Percentiles rank a stretch among this genome's conserved stretches.
Conservation (phyloP, 2,329 filamentous ascomycete genomes). For the Claviceps humidiphila region DNA sequence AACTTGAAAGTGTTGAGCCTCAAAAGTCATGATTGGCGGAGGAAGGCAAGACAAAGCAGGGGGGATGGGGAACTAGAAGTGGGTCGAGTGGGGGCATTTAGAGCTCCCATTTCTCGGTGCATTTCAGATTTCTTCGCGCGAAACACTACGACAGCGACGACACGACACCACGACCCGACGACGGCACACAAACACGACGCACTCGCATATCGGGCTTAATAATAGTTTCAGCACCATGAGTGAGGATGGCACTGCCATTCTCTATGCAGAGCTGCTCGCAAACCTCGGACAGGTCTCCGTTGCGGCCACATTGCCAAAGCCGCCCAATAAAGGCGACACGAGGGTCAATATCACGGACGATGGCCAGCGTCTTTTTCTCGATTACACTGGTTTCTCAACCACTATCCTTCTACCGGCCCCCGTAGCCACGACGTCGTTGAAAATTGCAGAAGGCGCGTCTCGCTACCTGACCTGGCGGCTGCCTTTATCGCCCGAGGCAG, state of each 20-base stretch:
- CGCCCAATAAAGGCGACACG: constrained; percentile 26
- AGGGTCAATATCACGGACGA: constrained; percentile 29
- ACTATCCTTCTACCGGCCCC: constrained; percentile 30
- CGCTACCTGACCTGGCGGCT: constrained; percentile 40
- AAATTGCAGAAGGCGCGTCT: constrained; percentile 20
- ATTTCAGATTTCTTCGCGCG: neutral
- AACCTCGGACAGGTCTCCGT: constrained; percentile 54
- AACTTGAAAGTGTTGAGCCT: neutral
- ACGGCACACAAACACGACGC: neutral
- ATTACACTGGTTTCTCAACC: constrained; percentile 27
- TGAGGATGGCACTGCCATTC: constrained; percentile 13
- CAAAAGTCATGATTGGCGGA: neutral
- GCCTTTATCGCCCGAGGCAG: constrained; percentile 21
- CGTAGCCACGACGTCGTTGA: constrained; percentile 23
- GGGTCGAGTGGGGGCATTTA: neutral
- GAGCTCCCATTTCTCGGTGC: neutral
- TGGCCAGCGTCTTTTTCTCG: constrained; percentile 32
- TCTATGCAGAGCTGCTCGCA: constrained; percentile 52
- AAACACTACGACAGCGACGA: neutral
- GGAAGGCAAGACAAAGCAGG: neutral
- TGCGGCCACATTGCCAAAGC: constrained; percentile 35
- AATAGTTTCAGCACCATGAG: neutral
- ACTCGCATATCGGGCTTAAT: neutral
- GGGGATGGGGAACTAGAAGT: neutral
- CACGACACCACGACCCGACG: neutral